These are phyloP conservation scores for Colletotrichum graminicola DNA, from an alignment of 2,329 filamentous ascomycete genomes.

Conservation along the genomic window DNA sequence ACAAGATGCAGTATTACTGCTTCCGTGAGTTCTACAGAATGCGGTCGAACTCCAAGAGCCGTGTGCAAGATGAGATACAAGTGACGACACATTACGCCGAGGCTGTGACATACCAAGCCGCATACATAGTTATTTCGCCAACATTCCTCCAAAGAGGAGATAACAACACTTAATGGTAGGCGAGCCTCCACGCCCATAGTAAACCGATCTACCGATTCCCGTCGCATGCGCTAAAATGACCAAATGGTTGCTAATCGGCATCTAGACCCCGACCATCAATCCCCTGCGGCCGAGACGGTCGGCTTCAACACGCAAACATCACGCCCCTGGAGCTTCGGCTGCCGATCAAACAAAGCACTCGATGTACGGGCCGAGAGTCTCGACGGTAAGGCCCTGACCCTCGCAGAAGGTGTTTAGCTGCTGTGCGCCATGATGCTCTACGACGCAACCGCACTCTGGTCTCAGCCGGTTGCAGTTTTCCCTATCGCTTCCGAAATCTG, in stretches of 20 bases:
- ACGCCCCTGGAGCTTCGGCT: too few species aligned
- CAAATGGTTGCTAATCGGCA: background rate
- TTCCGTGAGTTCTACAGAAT: too few species aligned
- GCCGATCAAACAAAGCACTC: background rate
- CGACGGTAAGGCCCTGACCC: background rate
- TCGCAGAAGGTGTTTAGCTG: background rate
- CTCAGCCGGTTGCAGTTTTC: background rate
- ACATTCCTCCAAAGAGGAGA: too few species aligned
- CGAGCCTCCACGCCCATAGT: too few species aligned
- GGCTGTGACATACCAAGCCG: background rate
- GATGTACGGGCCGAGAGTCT: background rate
- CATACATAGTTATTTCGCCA: background rate
- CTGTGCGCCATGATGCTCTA: background rate
- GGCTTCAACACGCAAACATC: background rate
- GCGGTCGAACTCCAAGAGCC: background rate
- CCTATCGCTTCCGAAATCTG: background rate
- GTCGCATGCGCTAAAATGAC: background rate
- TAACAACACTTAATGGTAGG: background rate
- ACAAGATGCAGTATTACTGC: background rate
- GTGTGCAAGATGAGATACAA: background rate
- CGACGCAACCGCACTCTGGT: slow-evolving; percentile 10
- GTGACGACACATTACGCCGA: background rate
- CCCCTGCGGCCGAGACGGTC: background rate
- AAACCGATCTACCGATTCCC: background rate
- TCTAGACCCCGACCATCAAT: background rate